Evolutionary conservation across 805 yeast genomes (phyloP), one percentile per base, ranked within the genome.

Genomic region (Barnettozyma populi): DNA sequence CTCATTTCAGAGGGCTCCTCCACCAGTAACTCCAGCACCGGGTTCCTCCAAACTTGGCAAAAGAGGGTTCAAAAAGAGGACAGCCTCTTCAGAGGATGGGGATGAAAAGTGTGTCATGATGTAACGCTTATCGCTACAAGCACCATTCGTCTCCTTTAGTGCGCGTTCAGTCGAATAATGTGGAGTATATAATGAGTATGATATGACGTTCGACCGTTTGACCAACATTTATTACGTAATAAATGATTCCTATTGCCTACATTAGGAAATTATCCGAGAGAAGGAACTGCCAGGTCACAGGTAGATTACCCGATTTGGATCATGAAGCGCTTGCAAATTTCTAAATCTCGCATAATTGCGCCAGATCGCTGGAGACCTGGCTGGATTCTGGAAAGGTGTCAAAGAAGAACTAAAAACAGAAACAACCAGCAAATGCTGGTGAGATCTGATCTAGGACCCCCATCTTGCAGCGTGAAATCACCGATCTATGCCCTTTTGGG

Each of bases 41-140:
- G 3, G 29, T 16, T 14, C 24, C 6, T 21, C 27, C 5, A 43
- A 31, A 19, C 13, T 31, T n/a, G 38, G 37, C 16, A 44, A 38
- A 20, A 23, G 13, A 9, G 32, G 25, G 2, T 37, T 32, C 5
- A 44, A 31, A n/a, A 32, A 34, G 25, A 39, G 36, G 23, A 31
- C 25, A 4, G 3, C 9, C 11, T 20, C 32, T 2, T 9, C 24
- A 5, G 43, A 21, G n/a, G 44, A 40, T 10, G 46, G 43, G 6
- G 52, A 49, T 7, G 54, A 51, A 38, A 51, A 51, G 41, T 51
- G 54, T 38, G 45, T 42, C 7, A 42, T 51, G 2, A 49, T 49
- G 50, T 51, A n/a, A 44, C 9, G 13, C 21, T 7, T 23, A 6
- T 23, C 8, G 25, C 7, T 23, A 8, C 25, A 23, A 23, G 8